phyloP scores from a whole-genome alignment of 192 early-diverging fungal genomes.

The Coemansia javaensis region DNA sequence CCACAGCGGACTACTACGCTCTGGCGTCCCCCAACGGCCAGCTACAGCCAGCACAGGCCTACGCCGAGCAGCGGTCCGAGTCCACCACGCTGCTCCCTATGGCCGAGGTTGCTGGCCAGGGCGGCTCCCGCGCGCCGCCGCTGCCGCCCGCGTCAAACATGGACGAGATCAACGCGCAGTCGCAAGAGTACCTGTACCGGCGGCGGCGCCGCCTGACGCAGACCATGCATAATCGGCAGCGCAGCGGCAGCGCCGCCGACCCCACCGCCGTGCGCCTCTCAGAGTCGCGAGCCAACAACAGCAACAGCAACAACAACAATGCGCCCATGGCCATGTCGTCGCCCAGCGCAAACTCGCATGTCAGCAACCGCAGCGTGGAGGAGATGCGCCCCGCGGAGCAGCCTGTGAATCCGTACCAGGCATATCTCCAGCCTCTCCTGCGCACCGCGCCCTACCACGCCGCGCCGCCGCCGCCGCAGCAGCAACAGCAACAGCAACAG shows the following conservation, averaged over 20 bases:
- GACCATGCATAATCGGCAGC: conserved; percentile 47
- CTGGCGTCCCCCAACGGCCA: conserved; percentile 27
- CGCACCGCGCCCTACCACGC: neutral
- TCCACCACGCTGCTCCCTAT: conserved; percentile 37
- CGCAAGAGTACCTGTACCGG: conserved; percentile 45
- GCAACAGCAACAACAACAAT: too few species aligned
- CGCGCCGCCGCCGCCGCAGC: conserved; percentile 2
- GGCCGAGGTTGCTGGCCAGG: conserved; percentile 36
- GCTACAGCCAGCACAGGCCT: conserved; percentile 4
- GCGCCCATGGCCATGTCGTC: conserved; percentile 20
- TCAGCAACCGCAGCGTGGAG: conserved; percentile 30
- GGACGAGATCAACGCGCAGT: conserved; percentile 45
- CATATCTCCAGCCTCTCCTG: conserved; percentile 4
- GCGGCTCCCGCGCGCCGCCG: too few species aligned
- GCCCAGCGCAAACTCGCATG: conserved; percentile 16
- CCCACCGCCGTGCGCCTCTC: conserved; percentile 28
- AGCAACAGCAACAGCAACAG: conserved; percentile 2
- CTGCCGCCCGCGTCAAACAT: conserved; percentile 20
- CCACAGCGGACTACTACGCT: conserved; percentile 28
- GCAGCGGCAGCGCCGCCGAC: conserved; percentile 37
- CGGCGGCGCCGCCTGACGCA: conserved; percentile 45
- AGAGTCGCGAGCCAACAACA: conserved; percentile 23
- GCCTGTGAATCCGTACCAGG: neutral
- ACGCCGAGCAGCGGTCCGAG: conserved; percentile 9
- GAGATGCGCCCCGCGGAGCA: too few species aligned